Percentiles rank a stretch among this genome's conserved stretches.
phyloP scores from a whole-genome alignment of 2,329 filamentous ascomycete species.

The Fusarium tanahbumbuense region DNA sequence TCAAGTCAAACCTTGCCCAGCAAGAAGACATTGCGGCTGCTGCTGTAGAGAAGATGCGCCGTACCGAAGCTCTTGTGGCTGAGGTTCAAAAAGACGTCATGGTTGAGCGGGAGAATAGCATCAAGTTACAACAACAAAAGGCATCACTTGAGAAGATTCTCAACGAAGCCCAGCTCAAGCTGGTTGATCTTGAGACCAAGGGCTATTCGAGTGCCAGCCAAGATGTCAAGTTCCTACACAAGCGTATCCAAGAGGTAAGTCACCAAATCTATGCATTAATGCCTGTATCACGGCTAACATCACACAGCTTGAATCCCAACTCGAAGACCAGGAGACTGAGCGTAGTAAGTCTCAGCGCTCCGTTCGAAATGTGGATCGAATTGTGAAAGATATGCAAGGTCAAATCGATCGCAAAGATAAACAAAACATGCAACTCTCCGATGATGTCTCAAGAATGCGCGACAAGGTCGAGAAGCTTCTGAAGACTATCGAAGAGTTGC shows the following conservation, averaged over 20 bases:
- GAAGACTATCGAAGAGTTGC: slow-evolving; percentile 91
- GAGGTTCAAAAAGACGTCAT: slow-evolving; percentile 95
- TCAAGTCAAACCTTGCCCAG: slow-evolving; percentile 89
- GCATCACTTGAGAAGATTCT: slow-evolving; percentile 87
- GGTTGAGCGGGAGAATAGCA: slow-evolving; percentile 83
- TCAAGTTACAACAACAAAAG: slow-evolving; percentile 89
- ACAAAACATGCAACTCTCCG: slow-evolving; percentile 80
- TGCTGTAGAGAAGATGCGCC: slow-evolving; percentile 96
- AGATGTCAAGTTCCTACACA: slow-evolving; percentile 94
- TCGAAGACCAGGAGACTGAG: slow-evolving; percentile 84
- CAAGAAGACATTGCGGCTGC: slow-evolving; percentile 93
- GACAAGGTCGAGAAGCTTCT: slow-evolving; percentile 93
- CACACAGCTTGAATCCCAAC: slow-evolving; percentile 82
- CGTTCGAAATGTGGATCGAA: slow-evolving; percentile 91
- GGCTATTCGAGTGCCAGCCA: slow-evolving; percentile 94
- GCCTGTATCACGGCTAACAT: slow-evolving; percentile 30
- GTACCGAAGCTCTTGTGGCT: slow-evolving; percentile 85
- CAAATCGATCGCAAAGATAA: slow-evolving; percentile 96
- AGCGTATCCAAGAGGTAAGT: slow-evolving; percentile 92
- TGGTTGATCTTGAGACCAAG: slow-evolving; percentile 96
- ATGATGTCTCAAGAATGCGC: slow-evolving; percentile 85
- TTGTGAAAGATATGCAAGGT: slow-evolving; percentile 89
- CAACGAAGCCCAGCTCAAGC: slow-evolving; percentile 88
- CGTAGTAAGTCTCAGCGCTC: slow-evolving; percentile 85
- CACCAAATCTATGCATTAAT: slow-evolving; percentile 1